Conservation (phyloP, 352 stramenopile genomes). For the Phytophthora pini region DNA sequence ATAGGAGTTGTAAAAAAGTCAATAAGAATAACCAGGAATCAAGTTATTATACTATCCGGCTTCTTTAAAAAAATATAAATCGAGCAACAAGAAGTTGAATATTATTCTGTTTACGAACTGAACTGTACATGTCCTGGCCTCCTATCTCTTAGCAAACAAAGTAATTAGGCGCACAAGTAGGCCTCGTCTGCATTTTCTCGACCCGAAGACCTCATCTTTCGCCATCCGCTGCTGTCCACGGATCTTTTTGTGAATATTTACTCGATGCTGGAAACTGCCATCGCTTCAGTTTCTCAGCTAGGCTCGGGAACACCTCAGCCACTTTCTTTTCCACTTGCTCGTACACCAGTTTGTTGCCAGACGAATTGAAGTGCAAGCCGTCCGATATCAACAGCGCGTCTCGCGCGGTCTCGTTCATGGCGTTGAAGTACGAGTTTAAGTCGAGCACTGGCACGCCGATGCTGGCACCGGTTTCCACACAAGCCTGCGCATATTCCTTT, state of each 20-base stretch:
- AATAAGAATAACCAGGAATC: too few species aligned
- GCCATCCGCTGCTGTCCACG: conserved; percentile 11
- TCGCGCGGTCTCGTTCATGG: conserved; percentile 35
- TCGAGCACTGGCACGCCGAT: conserved; percentile 43
- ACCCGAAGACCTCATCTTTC: conserved; percentile 1
- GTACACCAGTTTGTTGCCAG: conserved; percentile 39
- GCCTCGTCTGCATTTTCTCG: too few species aligned
- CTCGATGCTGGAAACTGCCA: conserved; percentile 23
- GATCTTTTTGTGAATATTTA: conserved; percentile 8
- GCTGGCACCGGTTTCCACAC: conserved; percentile 32
- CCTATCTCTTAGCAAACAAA: too few species aligned
- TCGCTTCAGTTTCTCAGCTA: conserved; percentile 1
- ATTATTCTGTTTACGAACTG: too few species aligned
- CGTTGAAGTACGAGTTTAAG: conserved; percentile 54
- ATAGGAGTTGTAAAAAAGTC: too few species aligned
- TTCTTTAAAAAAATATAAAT: too few species aligned
- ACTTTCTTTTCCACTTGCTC: conserved; percentile 42
- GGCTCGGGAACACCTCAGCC: conserved; percentile 12
- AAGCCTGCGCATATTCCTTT: conserved; percentile 46
- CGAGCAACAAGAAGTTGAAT: too few species aligned
- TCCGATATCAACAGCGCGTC: conserved; percentile 43
- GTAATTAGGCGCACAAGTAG: too few species aligned
- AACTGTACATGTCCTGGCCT: too few species aligned
- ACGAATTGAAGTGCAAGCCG: conserved; percentile 52
- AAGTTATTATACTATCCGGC: too few species aligned